Conservation (phyloP, 2,329 filamentous ascomycete species). For the Colletotrichum sp. region DNA sequence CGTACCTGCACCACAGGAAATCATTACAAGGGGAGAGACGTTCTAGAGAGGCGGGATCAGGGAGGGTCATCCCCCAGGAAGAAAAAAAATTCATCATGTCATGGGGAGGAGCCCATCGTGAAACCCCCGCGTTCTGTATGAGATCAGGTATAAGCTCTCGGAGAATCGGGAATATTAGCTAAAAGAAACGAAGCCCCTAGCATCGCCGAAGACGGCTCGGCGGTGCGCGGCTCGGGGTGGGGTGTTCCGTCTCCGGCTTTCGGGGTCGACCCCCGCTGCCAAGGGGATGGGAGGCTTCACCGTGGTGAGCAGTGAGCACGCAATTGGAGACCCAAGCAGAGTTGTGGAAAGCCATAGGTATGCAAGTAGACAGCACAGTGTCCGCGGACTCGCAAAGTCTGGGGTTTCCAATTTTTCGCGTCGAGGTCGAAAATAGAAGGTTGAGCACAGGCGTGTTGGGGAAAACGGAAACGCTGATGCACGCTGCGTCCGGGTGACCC, state of each 20-base stretch:
- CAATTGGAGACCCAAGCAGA: neutral
- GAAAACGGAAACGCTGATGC: neutral
- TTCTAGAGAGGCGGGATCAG: neutral
- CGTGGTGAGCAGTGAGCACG: neutral
- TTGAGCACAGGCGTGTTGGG: neutral
- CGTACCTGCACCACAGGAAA: neutral
- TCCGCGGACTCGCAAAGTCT: neutral
- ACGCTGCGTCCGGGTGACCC: neutral
- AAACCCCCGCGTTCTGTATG: neutral
- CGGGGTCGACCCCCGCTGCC: neutral
- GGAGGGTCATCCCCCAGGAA: neutral
- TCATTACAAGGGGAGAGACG: neutral
- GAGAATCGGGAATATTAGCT: slow-evolving; percentile 12
- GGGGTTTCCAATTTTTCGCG: neutral
- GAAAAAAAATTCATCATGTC: neutral
- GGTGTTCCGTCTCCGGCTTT: slow-evolving; percentile 17
- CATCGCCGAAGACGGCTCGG: slow-evolving; percentile 16
- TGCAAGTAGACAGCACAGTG: neutral
- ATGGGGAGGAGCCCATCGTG: neutral
- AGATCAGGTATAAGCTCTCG: neutral
- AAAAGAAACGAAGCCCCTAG: neutral
- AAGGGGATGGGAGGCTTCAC: neutral
- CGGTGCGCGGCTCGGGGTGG: slow-evolving; percentile 10
- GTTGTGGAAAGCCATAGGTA: neutral
- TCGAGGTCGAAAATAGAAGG: neutral